A percentile compares a stretch with the other conserved stretches of the same genome.
phyloP scores from a whole-genome alignment of 495 filamentous ascomycete genomes.

The Podospora conica region DNA sequence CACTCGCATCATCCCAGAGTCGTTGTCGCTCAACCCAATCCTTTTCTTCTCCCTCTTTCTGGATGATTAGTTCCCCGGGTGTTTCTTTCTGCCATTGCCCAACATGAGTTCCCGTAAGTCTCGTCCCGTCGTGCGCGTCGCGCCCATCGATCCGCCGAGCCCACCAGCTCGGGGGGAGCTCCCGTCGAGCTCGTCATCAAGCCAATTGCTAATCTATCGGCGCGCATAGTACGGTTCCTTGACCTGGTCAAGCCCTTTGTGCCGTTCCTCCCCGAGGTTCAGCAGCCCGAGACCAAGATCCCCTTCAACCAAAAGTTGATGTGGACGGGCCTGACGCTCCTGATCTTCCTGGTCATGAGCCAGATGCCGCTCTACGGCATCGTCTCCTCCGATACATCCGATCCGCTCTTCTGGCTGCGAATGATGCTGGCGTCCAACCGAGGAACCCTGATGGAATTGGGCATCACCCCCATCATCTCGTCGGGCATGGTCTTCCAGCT shows the following conservation, averaged over 20 bases:
- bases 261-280: conserved; percentile 97
- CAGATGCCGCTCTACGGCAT: conserved; percentile 98
- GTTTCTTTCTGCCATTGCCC: conserved; percentile 40
- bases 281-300: conserved; percentile 91
- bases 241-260: conserved; percentile 99
- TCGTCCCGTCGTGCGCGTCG: conserved; percentile 22
- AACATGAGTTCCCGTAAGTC: conserved; percentile 54
- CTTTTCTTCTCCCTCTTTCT: conserved; percentile 34
- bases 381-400: conserved; percentile 91
- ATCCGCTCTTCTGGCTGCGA: conserved; percentile 98
- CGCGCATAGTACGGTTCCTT: conserved; percentile 84
- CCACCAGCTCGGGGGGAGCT: conserved; percentile 34
- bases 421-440: conserved; percentile 99
- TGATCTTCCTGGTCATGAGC: conserved; percentile 99
- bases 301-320: conserved; percentile 99
- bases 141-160: conserved; percentile 30
- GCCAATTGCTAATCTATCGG: conserved; percentile 2
- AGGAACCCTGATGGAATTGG: conserved; percentile 97
- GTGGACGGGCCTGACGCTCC: conserved; percentile 96
- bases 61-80: conserved; percentile 38
- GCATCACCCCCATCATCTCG: conserved; percentile 98
- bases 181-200: conserved; percentile 20
- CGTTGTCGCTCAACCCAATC: conserved; percentile 34
- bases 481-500: conserved; percentile 99
- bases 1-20: conserved; percentile 29